Conservation (phyloP, 106 monocot species). For the Dendrobium catenatum region DNA sequence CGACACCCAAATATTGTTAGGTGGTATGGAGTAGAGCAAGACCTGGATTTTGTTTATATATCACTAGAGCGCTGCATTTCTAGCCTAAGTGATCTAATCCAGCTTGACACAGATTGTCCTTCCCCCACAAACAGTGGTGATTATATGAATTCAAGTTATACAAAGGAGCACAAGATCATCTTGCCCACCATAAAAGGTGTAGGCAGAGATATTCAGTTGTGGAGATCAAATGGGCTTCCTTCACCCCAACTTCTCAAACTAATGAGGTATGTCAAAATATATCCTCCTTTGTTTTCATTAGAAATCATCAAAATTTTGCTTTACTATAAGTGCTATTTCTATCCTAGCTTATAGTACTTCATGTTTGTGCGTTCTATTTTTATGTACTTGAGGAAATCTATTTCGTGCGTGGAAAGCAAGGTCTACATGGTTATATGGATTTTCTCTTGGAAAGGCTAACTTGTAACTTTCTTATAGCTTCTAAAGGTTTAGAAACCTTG, state of each 20-base stretch:
- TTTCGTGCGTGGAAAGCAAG: neutral
- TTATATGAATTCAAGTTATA: constrained; percentile 15
- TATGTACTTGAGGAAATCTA: neutral
- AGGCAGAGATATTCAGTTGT: constrained; percentile 44
- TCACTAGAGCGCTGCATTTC: constrained; percentile 77
- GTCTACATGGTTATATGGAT: neutral
- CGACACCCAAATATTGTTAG: constrained; percentile 86
- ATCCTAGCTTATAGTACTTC: neutral
- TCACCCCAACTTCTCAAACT: constrained; percentile 70
- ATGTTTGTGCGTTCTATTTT: neutral
- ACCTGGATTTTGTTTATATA: constrained; percentile 93
- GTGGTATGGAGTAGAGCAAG: constrained; percentile 84
- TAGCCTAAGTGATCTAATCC: constrained; percentile 80
- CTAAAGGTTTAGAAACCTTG: neutral
- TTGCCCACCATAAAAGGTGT: constrained; percentile 15
- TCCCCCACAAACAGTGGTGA: constrained; percentile 2
- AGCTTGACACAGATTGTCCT: constrained; percentile 30
- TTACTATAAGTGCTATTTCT: neutral
- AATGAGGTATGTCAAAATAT: constrained; percentile 63
- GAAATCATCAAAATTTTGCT: neutral
- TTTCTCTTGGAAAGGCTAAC: neutral
- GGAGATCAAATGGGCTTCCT: constrained; percentile 77
- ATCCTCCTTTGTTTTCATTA: neutral
- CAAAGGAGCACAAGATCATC: constrained; percentile 11
- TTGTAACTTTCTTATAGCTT: neutral